Evolutionary conservation across 495 filamentous ascomycete genomes (phyloP).

Genomic region (Aspergillus conjunctus): DNA sequence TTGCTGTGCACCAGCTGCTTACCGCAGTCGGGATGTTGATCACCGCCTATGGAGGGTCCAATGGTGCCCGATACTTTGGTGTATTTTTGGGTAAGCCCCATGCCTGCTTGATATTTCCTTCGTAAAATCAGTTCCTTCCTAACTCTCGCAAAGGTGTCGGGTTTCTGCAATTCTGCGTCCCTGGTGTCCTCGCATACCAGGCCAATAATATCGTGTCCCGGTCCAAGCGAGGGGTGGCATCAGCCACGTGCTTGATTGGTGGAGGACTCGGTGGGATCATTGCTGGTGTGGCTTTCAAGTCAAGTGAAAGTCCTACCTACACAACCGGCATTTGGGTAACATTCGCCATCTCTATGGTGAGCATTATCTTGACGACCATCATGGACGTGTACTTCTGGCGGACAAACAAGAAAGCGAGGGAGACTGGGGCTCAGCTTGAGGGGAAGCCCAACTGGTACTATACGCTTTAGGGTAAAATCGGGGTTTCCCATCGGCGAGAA

Average conservation of each 20-base stretch:
- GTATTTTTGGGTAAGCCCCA: conserved; percentile 17
- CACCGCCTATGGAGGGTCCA: conserved; percentile 16
- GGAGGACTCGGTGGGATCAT: conserved; percentile 22
- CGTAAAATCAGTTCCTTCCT: not conserved
- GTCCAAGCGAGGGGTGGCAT: conserved; percentile 20
- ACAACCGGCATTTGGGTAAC: conserved; percentile 24
- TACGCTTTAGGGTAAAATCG: conserved; percentile 13
- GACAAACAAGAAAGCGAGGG: conserved; percentile 18
- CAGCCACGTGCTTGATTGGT: conserved; percentile 23
- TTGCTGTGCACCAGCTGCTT: conserved; percentile 21
- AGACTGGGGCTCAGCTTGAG: conserved; percentile 11
- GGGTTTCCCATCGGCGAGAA: not conserved
- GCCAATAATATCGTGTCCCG: conserved; percentile 22
- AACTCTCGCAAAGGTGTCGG: conserved; percentile 10
- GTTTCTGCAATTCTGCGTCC: conserved; percentile 20
- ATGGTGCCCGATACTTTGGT: conserved; percentile 18
- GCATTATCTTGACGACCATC: conserved; percentile 6
- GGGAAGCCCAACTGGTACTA: conserved; percentile 23
- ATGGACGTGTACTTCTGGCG: conserved; percentile 18
- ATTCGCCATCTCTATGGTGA: conserved; percentile 17
- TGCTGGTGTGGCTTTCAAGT: conserved; percentile 23
- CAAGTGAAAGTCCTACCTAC: conserved; percentile 20
- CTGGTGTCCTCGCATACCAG: conserved; percentile 19
- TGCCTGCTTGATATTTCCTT: not conserved
- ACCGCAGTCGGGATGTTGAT: conserved; percentile 22